phyloP scores from a whole-genome alignment of 495 filamentous ascomycete species.

The Penicillium pulvis region DNA sequence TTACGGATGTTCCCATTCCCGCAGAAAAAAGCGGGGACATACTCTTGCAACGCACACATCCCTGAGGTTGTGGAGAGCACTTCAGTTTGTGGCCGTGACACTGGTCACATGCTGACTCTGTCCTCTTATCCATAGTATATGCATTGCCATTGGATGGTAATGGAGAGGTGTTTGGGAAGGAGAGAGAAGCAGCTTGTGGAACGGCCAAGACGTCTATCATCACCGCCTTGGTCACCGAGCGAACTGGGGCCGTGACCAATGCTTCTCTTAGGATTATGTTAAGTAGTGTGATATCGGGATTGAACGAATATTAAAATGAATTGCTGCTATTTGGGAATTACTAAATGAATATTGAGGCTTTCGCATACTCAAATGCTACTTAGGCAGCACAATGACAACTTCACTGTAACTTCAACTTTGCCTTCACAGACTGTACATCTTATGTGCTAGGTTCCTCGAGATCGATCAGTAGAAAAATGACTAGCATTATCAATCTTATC shows the following conservation, averaged over 20 bases:
- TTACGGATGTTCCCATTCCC: background rate
- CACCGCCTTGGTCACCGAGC: conserved; percentile 4
- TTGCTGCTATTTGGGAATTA: background rate
- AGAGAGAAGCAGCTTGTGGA: background rate
- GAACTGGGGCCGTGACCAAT: background rate
- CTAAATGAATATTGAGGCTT: background rate
- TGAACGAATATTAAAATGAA: background rate
- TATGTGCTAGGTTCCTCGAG: too few species aligned
- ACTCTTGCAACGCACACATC: conserved; percentile 11
- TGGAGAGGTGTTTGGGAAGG: background rate
- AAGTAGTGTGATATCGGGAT: background rate
- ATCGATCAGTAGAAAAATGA: background rate
- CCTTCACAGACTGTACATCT: too few species aligned
- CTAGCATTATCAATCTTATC: background rate
- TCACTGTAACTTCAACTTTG: too few species aligned
- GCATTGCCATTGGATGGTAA: background rate
- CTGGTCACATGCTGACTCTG: conserved; percentile 11
- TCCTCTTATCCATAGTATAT: conserved; percentile 9
- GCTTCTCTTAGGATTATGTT: background rate
- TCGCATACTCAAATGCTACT: background rate
- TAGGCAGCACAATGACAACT: background rate
- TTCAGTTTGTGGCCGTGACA: conserved; percentile 12
- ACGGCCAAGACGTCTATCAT: conserved; percentile 4
- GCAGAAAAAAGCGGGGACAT: conserved; percentile 9
- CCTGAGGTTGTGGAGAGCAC: conserved; percentile 10